A percentile compares a stretch with the other conserved stretches of the same genome.
phyloP scores from a whole-genome alignment of 345 rosid species.

The sweet orange (Citrus sinensis) region DNA sequence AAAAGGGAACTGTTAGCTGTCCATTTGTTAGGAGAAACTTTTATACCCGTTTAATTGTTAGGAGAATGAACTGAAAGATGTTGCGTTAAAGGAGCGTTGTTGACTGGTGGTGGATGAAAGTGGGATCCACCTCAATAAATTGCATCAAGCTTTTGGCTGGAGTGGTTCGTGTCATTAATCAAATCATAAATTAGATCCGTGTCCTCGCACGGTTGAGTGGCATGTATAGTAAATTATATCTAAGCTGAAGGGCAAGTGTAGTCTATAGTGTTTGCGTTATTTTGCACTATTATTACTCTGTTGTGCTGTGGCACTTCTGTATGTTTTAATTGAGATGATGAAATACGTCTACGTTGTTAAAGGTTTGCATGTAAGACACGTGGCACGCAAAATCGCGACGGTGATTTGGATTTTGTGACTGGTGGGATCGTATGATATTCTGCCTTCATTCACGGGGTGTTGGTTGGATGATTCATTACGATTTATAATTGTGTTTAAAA shows the following conservation, averaged over 20 bases:
- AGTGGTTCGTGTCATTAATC: not conserved
- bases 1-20: not conserved
- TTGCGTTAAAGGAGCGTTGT: not conserved
- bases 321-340: not conserved
- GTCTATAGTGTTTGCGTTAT: not conserved
- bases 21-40: not conserved
- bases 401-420: slow-evolving; percentile 6
- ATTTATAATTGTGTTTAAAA: not conserved
- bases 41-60: not conserved
- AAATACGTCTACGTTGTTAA: not conserved
- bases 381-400: not conserved
- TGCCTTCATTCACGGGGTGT: not conserved
- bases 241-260: not conserved
- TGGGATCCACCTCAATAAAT: slow-evolving; percentile 27
- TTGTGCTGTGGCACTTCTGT: not conserved
- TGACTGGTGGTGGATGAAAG: slow-evolving; percentile 4
- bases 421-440: not conserved
- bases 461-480: not conserved
- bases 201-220: not conserved
- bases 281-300: not conserved
- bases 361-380: slow-evolving; percentile 22
- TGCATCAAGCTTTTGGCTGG: not conserved
- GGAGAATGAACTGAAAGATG: not conserved
- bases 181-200: not conserved
- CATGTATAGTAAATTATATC: not conserved